These are phyloP conservation scores for Debaryomyces nepalensis DNA, from an alignment of 1,139 yeast genomes.

Conservation along the genomic window DNA sequence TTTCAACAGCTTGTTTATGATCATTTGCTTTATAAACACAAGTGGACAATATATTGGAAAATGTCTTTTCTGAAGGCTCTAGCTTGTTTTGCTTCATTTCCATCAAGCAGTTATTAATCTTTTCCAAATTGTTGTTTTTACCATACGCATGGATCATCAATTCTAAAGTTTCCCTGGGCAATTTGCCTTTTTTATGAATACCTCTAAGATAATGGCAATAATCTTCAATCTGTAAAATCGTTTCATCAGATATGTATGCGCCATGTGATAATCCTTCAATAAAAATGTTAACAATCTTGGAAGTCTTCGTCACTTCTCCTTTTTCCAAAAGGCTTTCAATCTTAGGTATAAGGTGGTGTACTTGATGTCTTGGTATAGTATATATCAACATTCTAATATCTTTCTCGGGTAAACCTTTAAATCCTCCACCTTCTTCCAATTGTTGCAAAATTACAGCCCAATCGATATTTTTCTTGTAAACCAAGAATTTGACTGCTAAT, in stretches of 20 bases:
- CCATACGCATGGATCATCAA: conserved; percentile 48
- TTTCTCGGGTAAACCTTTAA: conserved; percentile 36
- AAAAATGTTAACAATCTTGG: conserved; percentile 46
- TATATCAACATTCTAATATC: conserved; percentile 49
- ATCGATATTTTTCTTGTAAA: conserved; percentile 50
- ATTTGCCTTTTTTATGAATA: conserved; percentile 21
- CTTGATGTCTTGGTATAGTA: conserved; percentile 46
- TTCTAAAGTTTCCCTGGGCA: conserved; percentile 36
- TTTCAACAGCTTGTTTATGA: conserved; percentile 65
- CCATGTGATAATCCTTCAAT: conserved; percentile 46
- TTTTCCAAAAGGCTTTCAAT: conserved; percentile 39
- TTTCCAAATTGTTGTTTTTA: conserved; percentile 34
- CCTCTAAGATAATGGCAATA: conserved; percentile 25
- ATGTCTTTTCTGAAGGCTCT: conserved; percentile 60
- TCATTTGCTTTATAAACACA: conserved; percentile 60
- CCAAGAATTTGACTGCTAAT: conserved; percentile 50
- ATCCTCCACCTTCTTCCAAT: conserved; percentile 45
- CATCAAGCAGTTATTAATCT: conserved; percentile 41
- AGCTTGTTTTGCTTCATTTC: conserved; percentile 56
- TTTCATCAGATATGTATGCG: conserved; percentile 26
- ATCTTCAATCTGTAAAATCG: conserved; percentile 30
- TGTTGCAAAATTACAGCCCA: conserved; percentile 61
- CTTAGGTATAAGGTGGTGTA: conserved; percentile 38
- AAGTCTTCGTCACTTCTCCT: conserved; percentile 37
- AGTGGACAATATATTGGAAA: conserved; percentile 67